Evolutionary conservation across 1,139 yeast genomes (phyloP).

Genomic region (Geotrichum klebahnii): DNA sequence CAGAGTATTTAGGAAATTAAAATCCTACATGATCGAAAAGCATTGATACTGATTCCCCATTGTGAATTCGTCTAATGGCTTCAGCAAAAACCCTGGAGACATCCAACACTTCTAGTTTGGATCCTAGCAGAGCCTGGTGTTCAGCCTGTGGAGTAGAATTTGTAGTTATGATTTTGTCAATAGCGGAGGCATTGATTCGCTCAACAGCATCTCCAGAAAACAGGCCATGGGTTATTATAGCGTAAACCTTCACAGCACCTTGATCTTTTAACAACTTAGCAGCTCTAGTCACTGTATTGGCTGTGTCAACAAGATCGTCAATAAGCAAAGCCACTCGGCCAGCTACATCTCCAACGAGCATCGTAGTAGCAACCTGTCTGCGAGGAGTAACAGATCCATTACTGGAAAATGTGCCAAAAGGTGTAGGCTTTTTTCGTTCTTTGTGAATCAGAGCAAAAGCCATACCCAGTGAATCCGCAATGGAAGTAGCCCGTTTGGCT

Average conservation of each 20-base stretch:
- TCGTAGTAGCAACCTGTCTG: slow-evolving; percentile 56
- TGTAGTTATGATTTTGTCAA: slow-evolving; percentile 86
- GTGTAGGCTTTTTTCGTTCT: slow-evolving; percentile 63
- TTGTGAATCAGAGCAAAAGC: slow-evolving; percentile 94
- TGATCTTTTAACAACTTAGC: slow-evolving; percentile 87
- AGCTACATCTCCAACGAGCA: slow-evolving; percentile 90
- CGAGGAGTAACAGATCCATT: slow-evolving; percentile 14
- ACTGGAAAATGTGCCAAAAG: slow-evolving; percentile 12
- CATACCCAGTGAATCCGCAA: slow-evolving; percentile 86
- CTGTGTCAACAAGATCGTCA: slow-evolving; percentile 93
- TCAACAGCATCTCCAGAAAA: slow-evolving; percentile 88
- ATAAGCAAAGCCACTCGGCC: slow-evolving; percentile 79
- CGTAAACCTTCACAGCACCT: slow-evolving; percentile 83
- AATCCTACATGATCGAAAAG: slow-evolving; percentile 64
- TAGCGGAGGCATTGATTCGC: slow-evolving; percentile 61
- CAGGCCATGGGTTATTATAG: slow-evolving; percentile 87
- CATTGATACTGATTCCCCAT: slow-evolving; percentile 94
- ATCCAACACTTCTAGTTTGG: slow-evolving; percentile 75
- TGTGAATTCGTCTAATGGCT: slow-evolving; percentile 90
- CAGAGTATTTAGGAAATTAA: slow-evolving; percentile 13
- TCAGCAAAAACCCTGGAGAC: slow-evolving; percentile 87
- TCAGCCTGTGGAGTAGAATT: slow-evolving; percentile 84
- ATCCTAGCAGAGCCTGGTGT: slow-evolving; percentile 49
- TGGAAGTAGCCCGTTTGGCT: slow-evolving; percentile 89
- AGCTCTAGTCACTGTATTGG: slow-evolving; percentile 86